Base-by-base conservation (phyloP, 2,329 filamentous ascomycete genomes). In the Penicillium sclerotiorum region DNA sequence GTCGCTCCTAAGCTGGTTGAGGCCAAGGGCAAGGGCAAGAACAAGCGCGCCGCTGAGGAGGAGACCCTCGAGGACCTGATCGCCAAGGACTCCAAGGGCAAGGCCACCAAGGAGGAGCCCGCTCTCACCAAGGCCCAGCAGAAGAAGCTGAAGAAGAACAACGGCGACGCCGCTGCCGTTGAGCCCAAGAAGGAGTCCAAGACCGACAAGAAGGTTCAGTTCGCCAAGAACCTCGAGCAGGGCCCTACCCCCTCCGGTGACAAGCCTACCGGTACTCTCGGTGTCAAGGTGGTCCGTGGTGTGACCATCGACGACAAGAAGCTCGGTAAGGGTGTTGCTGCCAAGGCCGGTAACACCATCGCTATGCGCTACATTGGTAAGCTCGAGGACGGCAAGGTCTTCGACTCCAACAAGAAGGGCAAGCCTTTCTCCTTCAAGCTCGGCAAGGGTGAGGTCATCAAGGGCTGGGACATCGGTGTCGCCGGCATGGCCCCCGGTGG, bases 101-200 rank as follows among this genome's bases (percentile, higher is more conserved):
- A 76, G 58, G 65, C 73, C 38, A 71, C 68, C 20, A 80, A 82
- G 56, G 87, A 91, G 50, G 58, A 62, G 63, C 70, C 80, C 61
- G 92, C 92, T 79, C 81, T 91, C 57, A 92, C 86, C 82, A 96
- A 96, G 83, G 96, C 96, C 80, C 90, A 97, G 75, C 85, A 88
- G 70, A 97, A 97, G 87, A 96, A 96, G 74, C 83, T 88, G 66
- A 97, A 99, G 87, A 96, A 96, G 82, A 97, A 97, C 81, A 90
- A 95, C 72, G 94, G 93, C 61, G 88, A 96, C 70, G 86, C 94
- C 52, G 84, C 88, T 52, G 75, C 80, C 44, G 45, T 40, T 32
- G 77, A 81, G 60, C 75, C 81, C 60, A 85, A 86, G 71, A 77
- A 83, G 53, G 79, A 60, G 53, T 49, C 72, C 58, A 85, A 86